Base-by-base conservation (phyloP, 2,329 filamentous ascomycete species). In the Arthrocladium fulminans region DNA sequence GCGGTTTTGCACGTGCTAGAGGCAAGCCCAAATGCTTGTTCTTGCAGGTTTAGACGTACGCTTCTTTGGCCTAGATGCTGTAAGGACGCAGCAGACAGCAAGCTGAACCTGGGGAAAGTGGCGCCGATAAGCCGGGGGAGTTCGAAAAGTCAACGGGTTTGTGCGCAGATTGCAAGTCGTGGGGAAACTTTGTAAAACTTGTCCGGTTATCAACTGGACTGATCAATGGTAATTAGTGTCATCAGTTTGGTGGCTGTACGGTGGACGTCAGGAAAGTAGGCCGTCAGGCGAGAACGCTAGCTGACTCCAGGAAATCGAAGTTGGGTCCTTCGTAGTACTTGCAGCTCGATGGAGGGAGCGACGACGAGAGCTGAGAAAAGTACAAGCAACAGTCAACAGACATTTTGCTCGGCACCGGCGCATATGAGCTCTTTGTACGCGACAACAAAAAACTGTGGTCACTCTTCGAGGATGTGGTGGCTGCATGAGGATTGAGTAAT, bases 401-500 rank as follows among this genome's bases (percentile, higher is more conserved):
- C 20, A 15, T 12, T 25, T 12, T n/a, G 7, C 10, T n/a, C 7
- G 4, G 32, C 32, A 22, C 8, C 6, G 39, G 39, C 32, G 44
- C 23, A 39, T 10, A 29, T 34, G 32, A n/a, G 10, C 34, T 17
- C 44, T 47, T 47, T 47, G 44, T 47, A 47, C 15, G 32, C 20
- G 17, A 38, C 20, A 30, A 24, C 22, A 7, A 47, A 12, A 40
- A 45, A 22, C 15, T 23, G 29, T 24, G 37, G 27, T 23, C 42
- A 27, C 30, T 24, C 8, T 47, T 47, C 20, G 13, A 47, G 20
- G 32, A 17, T 29, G 44, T 17, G 20, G 15, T 20, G 17, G 29
- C 34, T 29, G 44, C 44, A 47, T 47, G 23, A 27, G 8, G 44
- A 47, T 47, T 39, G 32, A 38, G 44, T 47, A 47, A 47, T 47